Evolutionary conservation across 495 filamentous ascomycete species (phyloP).

Genomic region (Massariosphaeria phaeospora): DNA sequence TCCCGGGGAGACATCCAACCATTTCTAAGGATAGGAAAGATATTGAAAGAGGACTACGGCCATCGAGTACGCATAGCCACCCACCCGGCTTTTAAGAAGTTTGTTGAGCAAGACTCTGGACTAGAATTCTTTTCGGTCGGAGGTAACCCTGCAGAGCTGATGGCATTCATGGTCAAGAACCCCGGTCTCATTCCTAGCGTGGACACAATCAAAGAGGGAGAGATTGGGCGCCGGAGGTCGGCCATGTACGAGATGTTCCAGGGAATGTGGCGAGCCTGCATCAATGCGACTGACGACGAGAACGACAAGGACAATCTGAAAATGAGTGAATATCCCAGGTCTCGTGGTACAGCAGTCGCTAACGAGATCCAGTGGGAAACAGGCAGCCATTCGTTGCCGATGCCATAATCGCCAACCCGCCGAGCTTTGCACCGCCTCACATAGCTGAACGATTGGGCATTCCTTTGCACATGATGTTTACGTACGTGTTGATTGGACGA

Average conservation of each 20-base stretch:
- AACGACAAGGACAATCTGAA: constrained; percentile 47
- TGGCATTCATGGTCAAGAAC: constrained; percentile 82
- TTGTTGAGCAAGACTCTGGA: constrained; percentile 58
- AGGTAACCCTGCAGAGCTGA: constrained; percentile 66
- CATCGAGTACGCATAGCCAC: constrained; percentile 68
- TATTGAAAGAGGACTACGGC: constrained; percentile 61
- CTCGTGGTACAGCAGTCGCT: neutral
- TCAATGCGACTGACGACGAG: constrained; percentile 47
- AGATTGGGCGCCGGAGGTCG: constrained; percentile 54
- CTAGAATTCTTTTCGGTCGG: constrained; percentile 70
- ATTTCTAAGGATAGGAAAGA: constrained; percentile 65
- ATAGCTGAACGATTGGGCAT: constrained; percentile 42
- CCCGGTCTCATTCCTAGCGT: constrained; percentile 64
- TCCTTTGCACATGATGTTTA: constrained; percentile 44
- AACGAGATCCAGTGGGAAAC: constrained; percentile 34
- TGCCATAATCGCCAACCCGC: constrained; percentile 43
- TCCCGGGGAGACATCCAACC: constrained; percentile 73
- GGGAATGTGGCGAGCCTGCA: constrained; percentile 43
- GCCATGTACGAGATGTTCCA: constrained; percentile 53
- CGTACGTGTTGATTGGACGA: constrained; percentile 16
- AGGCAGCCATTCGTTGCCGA: constrained; percentile 40
- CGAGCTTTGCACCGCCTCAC: constrained; percentile 40
- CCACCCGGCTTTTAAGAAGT: constrained; percentile 61
- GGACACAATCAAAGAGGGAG: constrained; percentile 60
- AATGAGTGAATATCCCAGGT: constrained; percentile 44